Conservation (phyloP, 306 rosid genomes). For the Rosa chinensis region DNA sequence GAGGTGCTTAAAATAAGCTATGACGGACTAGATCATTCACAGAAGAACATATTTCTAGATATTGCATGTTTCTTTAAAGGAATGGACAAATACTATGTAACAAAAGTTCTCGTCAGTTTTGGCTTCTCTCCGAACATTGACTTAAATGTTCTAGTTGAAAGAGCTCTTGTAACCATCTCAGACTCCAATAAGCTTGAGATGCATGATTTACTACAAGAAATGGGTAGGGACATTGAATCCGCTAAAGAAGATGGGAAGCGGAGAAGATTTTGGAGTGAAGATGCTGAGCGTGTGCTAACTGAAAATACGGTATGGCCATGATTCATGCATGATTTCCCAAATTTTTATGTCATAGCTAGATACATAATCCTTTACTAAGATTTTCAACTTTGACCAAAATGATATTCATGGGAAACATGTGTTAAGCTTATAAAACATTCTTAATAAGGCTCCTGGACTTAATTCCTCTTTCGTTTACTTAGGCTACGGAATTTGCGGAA, state of each 20-base stretch:
- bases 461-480: neutral
- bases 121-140: rapidly evolving
- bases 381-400: neutral
- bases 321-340: neutral
- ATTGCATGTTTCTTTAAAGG: neutral
- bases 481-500: neutral
- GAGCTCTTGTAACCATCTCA: neutral
- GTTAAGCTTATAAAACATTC: neutral
- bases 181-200: neutral
- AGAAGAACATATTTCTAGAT: neutral
- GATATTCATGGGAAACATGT: neutral
- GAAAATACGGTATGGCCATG: neutral
- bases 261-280: neutral
- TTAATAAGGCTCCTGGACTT: neutral
- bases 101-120: neutral
- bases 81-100: neutral
- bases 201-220: neutral
- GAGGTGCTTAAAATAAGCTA: neutral
- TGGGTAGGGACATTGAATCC: neutral
- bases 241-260: neutral
- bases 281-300: neutral
- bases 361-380: neutral
- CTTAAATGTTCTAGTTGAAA: neutral
- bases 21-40: neutral
- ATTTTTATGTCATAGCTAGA: neutral